Conservation (phyloP, 495 filamentous ascomycete genomes). For the Podospora conica region DNA sequence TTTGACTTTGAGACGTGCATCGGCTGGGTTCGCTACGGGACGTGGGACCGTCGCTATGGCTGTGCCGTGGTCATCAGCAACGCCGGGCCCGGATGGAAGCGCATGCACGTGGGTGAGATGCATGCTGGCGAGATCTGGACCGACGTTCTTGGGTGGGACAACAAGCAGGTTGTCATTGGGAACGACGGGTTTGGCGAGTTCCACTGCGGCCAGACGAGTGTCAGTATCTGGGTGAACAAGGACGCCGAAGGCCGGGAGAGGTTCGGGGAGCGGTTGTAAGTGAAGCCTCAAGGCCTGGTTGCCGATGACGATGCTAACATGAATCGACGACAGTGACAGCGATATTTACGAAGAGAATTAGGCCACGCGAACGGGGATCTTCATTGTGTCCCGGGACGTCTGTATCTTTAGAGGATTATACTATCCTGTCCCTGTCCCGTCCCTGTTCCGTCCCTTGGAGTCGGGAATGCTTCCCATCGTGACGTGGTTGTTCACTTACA, state of each 20-base stretch:
- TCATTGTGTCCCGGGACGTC: too few relatives aligned
- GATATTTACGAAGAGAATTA: background rate
- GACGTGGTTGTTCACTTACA: background rate
- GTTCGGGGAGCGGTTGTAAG: conserved; percentile 39
- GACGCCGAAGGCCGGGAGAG: conserved; percentile 46
- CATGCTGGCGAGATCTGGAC: conserved; percentile 55
- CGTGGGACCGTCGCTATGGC: conserved; percentile 42
- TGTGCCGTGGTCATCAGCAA: conserved; percentile 58
- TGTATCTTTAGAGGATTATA: too few relatives aligned
- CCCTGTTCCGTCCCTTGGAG: background rate
- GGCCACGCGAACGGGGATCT: background rate
- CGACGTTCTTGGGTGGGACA: conserved; percentile 49
- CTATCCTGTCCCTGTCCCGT: too few relatives aligned
- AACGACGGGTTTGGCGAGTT: conserved; percentile 52
- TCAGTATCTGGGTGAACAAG: conserved; percentile 57
- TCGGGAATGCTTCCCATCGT: background rate
- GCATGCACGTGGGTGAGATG: conserved; percentile 56
- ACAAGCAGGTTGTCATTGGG: conserved; percentile 44
- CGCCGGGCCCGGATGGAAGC: conserved; percentile 41
- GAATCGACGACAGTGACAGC: background rate
- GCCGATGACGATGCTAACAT: background rate
- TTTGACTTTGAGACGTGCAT: conserved; percentile 61
- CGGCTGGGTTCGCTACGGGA: conserved; percentile 63
- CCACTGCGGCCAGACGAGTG: conserved; percentile 45
- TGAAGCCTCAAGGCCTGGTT: background rate